Percentiles rank a stretch among this genome's conserved stretches.
phyloP scores from a whole-genome alignment of 352 stramenopile genomes.

The Halophytophthora polymorphica region DNA sequence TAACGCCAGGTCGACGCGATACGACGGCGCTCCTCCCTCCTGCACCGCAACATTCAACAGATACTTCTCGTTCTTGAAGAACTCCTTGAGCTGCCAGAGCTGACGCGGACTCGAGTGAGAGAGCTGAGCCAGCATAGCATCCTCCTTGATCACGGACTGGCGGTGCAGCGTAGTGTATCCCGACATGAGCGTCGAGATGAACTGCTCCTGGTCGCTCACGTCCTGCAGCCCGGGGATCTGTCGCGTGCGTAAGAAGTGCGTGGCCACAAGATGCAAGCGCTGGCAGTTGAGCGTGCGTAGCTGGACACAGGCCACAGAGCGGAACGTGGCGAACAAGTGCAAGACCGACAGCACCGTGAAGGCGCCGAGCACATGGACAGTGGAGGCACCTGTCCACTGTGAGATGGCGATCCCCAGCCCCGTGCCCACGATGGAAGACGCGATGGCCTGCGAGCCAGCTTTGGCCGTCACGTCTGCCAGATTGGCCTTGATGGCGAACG shows the following conservation, averaged over 20 bases:
- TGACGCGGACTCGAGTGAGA: constrained; percentile 33
- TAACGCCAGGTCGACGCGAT: constrained; percentile 48
- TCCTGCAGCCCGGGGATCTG: constrained; percentile 22
- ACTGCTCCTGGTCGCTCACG: constrained; percentile 49
- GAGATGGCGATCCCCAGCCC: constrained; percentile 65
- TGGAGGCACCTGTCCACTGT: constrained; percentile 52
- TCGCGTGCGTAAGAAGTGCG: constrained; percentile 34
- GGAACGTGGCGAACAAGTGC: constrained; percentile 62
- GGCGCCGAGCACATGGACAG: constrained; percentile 40
- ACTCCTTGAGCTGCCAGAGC: constrained; percentile 37
- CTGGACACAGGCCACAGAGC: constrained; percentile 51
- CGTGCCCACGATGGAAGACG: constrained; percentile 86
- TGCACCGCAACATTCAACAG: constrained; percentile 44
- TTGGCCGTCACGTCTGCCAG: constrained; percentile 97
- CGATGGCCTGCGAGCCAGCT: constrained; percentile 91
- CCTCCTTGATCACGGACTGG: constrained; percentile 42
- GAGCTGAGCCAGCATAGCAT: constrained; percentile 46
- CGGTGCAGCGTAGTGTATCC: constrained; percentile 50
- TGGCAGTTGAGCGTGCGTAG: constrained; percentile 70
- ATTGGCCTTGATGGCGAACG: constrained; percentile 88
- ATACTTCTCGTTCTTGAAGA: constrained; percentile 50
- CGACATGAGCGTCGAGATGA: constrained; percentile 51
- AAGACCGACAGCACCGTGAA: constrained; percentile 49
- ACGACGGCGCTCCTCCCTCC: constrained; percentile 6
- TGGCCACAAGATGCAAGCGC: constrained; percentile 51